A percentile compares a stretch with the other conserved stretches of the same genome.
phyloP scores from a whole-genome alignment of 2,329 filamentous ascomycete genomes.

The Colletotrichum incanum region DNA sequence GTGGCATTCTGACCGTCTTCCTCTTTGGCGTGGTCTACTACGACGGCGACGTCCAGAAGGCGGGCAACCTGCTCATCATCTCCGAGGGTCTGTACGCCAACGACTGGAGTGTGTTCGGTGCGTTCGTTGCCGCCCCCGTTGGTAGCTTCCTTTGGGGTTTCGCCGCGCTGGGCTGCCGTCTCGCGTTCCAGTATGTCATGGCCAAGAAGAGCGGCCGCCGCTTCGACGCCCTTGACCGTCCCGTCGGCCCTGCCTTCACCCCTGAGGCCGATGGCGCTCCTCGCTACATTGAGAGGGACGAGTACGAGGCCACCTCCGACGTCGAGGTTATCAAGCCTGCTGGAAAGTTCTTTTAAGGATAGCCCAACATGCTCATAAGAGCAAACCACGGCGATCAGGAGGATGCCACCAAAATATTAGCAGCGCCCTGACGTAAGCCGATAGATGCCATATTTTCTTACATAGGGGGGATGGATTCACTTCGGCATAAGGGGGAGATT shows the following conservation, averaged over 20 bases:
- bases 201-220: conserved; percentile 72
- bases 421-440: background rate
- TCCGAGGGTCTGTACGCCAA: conserved; percentile 81
- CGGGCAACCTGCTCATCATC: conserved; percentile 79
- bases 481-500: conserved; percentile 5
- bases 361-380: background rate
- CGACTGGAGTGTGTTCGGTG: conserved; percentile 88
- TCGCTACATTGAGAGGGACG: conserved; percentile 46
- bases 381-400: background rate
- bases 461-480: background rate
- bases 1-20: conserved; percentile 85
- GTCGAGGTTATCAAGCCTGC: conserved; percentile 56
- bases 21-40: conserved; percentile 88
- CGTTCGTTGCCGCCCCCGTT: conserved; percentile 84
- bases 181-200: conserved; percentile 70
- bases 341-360: conserved; percentile 69
- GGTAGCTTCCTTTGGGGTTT: conserved; percentile 82
- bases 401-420: too few relatives aligned
- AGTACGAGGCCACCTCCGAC: conserved; percentile 49
- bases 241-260: conserved; percentile 46
- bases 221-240: conserved; percentile 79
- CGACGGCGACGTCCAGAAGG: conserved; percentile 76
- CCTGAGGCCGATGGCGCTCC: conserved; percentile 36
- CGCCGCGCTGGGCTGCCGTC: conserved; percentile 72
- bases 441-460: too few relatives aligned